phyloP scores from a whole-genome alignment of 1,284 basidiomycete genomes.

The Tilletiopsis washingtonensis region DNA sequence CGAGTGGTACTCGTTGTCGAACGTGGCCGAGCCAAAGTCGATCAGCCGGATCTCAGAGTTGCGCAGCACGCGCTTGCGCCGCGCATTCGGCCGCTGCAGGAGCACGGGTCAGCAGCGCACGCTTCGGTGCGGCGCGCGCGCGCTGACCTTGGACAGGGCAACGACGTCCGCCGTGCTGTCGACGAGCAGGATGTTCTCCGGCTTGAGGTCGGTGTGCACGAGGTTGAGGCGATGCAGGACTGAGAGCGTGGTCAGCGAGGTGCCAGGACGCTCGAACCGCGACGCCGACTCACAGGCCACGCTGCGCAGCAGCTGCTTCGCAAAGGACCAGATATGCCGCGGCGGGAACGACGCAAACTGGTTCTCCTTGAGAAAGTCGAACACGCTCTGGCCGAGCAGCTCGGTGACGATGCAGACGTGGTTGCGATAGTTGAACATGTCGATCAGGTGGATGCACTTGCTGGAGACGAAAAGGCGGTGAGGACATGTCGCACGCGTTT shows the following conservation, averaged over 20 bases:
- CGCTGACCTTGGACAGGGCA: slow-evolving; percentile 11
- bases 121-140: background rate
- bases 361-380: slow-evolving; percentile 98
- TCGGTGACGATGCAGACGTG: slow-evolving; percentile 98
- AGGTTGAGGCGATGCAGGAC: slow-evolving; percentile 80
- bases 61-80: slow-evolving; percentile 56
- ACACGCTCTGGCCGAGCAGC: slow-evolving; percentile 92
- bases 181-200: slow-evolving; percentile 73
- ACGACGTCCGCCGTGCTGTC: slow-evolving; percentile 62
- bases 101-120: background rate
- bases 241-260: too few relatives aligned
- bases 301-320: slow-evolving; percentile 79
- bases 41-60: slow-evolving; percentile 92
- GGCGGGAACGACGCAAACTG: slow-evolving; percentile 92
- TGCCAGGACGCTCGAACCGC: too few relatives aligned
- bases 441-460: slow-evolving; percentile 93
- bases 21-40: slow-evolving; percentile 97
- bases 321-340: slow-evolving; percentile 91
- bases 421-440: slow-evolving; percentile 93
- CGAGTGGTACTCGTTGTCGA: slow-evolving; percentile 96
- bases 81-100: slow-evolving; percentile 29
- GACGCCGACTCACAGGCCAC: slow-evolving; percentile 58
- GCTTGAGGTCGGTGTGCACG: slow-evolving; percentile 97
- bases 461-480: slow-evolving; percentile 52
- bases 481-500: background rate